A percentile compares a stretch with the other conserved stretches of the same genome.
Evolutionary conservation across 2,329 filamentous ascomycete species (phyloP).

Genomic region (Zopfia rhizophila): DNA sequence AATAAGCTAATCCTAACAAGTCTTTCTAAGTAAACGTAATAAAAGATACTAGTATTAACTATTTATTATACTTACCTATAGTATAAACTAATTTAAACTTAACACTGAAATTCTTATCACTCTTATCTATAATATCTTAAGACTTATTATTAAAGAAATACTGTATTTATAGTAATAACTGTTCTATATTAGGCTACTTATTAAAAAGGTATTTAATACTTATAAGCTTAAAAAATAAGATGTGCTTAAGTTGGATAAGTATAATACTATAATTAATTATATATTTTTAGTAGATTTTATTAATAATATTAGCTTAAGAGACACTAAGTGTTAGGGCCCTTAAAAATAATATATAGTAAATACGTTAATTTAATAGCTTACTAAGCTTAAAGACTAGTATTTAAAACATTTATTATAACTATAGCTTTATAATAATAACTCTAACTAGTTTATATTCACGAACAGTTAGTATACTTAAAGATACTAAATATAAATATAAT

Average conservation of each 20-base stretch:
- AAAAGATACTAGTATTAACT: not conserved
- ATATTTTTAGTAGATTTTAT: constrained; percentile 57
- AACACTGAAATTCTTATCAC: constrained; percentile 70
- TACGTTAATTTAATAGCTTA: constrained; percentile 63
- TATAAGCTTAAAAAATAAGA: constrained; percentile 72
- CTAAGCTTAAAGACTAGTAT: constrained; percentile 66
- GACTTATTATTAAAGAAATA: constrained; percentile 56
- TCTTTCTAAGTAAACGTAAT: constrained; percentile 1
- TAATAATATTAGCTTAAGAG: constrained; percentile 50
- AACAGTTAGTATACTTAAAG: constrained; percentile 6
- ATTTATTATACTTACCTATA: constrained; percentile 55
- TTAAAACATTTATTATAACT: constrained; percentile 69
- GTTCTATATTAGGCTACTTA: constrained; percentile 40
- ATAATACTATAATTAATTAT: constrained; percentile 64
- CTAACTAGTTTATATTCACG: constrained; percentile 61
- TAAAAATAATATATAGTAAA: constrained; percentile 70
- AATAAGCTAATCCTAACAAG: no score
- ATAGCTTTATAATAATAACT: constrained; percentile 70
- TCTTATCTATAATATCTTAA: constrained; percentile 72
- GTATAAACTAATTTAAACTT: constrained; percentile 73
- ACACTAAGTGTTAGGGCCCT: constrained; percentile 55
- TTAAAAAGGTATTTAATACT: constrained; percentile 62
- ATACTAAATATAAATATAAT: not conserved
- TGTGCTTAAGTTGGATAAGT: constrained; percentile 71
- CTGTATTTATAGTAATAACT: constrained; percentile 54